A percentile compares a stretch with the other conserved stretches of the same genome.
Evolutionary conservation across 108 stramenopile genomes (phyloP).

Genomic region (Chaetoceros muelleri): DNA sequence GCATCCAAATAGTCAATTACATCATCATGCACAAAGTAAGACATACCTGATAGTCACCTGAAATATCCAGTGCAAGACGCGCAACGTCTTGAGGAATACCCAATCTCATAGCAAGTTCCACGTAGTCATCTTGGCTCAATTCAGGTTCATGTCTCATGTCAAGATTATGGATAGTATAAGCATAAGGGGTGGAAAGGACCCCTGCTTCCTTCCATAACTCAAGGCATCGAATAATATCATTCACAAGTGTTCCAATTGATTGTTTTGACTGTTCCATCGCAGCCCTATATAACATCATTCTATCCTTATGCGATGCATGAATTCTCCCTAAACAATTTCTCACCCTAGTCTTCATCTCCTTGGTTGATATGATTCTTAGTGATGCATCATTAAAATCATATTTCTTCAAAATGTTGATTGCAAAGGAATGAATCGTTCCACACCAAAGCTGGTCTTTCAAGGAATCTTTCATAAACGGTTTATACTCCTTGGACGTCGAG

Average conservation of each 20-base stretch:
- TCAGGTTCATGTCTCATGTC: not conserved
- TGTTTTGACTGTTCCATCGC: slow-evolving; percentile 31
- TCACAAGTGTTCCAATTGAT: slow-evolving; percentile 21
- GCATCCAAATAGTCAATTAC: not conserved
- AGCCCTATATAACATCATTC: slow-evolving; percentile 14
- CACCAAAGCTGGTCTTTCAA: slow-evolving; percentile 25
- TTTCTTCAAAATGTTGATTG: slow-evolving; percentile 19
- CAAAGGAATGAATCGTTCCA: slow-evolving; percentile 41
- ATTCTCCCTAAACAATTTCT: slow-evolving; percentile 15
- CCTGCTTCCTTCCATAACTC: slow-evolving; percentile 52
- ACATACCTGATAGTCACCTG: slow-evolving; percentile 33
- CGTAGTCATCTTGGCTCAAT: slow-evolving; percentile 11
- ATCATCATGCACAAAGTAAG: not conserved
- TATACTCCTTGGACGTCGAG: not conserved
- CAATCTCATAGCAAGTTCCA: slow-evolving; percentile 34
- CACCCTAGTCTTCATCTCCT: slow-evolving; percentile 27
- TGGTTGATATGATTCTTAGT: slow-evolving; percentile 20
- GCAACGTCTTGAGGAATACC: slow-evolving; percentile 39
- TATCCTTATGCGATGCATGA: slow-evolving; percentile 4
- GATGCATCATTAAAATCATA: slow-evolving; percentile 6
- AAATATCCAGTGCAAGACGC: slow-evolving; percentile 28
- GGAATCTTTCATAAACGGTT: slow-evolving; percentile 11
- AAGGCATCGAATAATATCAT: slow-evolving; percentile 39
- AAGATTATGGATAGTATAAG: slow-evolving; percentile 2
- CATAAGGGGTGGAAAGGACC: slow-evolving; percentile 19